phyloP scores from a whole-genome alignment of 441 rosid genomes.

The Adansonia madagascariensis region DNA sequence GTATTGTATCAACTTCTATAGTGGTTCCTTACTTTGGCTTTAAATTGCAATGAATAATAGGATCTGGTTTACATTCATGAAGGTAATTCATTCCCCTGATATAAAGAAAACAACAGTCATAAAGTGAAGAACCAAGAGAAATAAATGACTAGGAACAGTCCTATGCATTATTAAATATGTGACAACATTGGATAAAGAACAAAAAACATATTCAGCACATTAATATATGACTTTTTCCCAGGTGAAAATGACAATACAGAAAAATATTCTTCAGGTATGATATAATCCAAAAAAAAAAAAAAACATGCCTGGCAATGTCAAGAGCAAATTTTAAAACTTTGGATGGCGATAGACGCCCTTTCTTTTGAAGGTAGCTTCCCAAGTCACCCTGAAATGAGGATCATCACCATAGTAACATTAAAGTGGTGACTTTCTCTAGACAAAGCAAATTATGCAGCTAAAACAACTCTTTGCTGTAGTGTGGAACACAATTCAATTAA shows the following conservation, averaged over 20 bases:
- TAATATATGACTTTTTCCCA: neutral
- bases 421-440: slow-evolving; percentile 19
- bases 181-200: neutral
- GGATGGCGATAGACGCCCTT: slow-evolving; percentile 85
- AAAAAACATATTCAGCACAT: neutral
- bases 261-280: neutral
- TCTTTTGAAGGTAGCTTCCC: slow-evolving; percentile 82
- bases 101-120: slow-evolving; percentile 35
- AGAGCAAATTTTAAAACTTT: slow-evolving; percentile 80
- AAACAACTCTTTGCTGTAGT: neutral
- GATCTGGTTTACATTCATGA: slow-evolving; percentile 94
- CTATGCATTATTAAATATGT: neutral
- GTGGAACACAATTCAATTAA: neutral
- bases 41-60: slow-evolving; percentile 85
- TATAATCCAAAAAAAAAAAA: slow-evolving; percentile 13
- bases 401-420: slow-evolving; percentile 28
- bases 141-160: neutral
- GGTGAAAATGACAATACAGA: slow-evolving; percentile 15
- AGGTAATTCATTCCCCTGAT: slow-evolving; percentile 97
- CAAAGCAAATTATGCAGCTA: neutral
- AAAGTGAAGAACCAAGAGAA: slow-evolving; percentile 9
- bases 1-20: slow-evolving; percentile 46
- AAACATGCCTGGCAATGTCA: slow-evolving; percentile 79
- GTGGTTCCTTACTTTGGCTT: slow-evolving; percentile 90
- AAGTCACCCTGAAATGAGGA: slow-evolving; percentile 76